Evolutionary conservation across 2,329 filamentous ascomycete genomes (phyloP).

Genomic region (Monosporascus sp.): DNA sequence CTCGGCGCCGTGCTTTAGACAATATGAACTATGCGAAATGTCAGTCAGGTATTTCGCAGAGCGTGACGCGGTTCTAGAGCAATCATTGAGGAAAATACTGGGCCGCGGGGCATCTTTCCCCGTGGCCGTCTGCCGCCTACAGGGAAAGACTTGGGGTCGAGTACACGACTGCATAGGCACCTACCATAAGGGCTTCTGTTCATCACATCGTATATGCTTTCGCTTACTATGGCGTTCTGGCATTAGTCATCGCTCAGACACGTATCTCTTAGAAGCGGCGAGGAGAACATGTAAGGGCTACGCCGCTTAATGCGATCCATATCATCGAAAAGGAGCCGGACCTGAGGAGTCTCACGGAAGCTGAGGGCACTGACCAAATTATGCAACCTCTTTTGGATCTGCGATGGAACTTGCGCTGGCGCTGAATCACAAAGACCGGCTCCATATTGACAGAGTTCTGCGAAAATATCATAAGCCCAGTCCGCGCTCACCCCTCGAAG

Average conservation of each 20-base stretch:
- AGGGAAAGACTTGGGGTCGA: background rate
- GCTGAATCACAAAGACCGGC: conserved; percentile 14
- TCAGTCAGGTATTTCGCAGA: conserved; percentile 4
- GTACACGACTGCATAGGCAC: conserved; percentile 10
- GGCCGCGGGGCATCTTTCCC: conserved; percentile 3
- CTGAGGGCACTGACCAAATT: conserved; percentile 10
- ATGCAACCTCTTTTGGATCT: conserved; percentile 25
- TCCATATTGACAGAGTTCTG: conserved; percentile 11
- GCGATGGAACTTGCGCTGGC: conserved; percentile 28
- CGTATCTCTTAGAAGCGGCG: background rate
- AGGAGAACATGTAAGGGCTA: no score
- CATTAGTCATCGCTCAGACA: background rate
- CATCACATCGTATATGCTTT: conserved; percentile 41
- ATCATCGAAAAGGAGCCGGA: background rate
- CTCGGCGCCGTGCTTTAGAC: conserved; percentile 38
- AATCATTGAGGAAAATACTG: background rate
- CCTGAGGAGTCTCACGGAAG: background rate
- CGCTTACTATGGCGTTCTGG: conserved; percentile 32
- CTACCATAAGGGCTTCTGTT: conserved; percentile 40
- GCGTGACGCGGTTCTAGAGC: background rate
- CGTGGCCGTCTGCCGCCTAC: conserved; percentile 12
- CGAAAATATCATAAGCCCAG: conserved; percentile 2
- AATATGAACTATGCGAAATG: conserved; percentile 32
- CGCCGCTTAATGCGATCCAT: background rate
- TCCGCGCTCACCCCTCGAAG: background rate